These are phyloP conservation scores for Cladosporium oxysporum DNA, from an alignment of 2,329 filamentous ascomycete species.

Conservation along the genomic window DNA sequence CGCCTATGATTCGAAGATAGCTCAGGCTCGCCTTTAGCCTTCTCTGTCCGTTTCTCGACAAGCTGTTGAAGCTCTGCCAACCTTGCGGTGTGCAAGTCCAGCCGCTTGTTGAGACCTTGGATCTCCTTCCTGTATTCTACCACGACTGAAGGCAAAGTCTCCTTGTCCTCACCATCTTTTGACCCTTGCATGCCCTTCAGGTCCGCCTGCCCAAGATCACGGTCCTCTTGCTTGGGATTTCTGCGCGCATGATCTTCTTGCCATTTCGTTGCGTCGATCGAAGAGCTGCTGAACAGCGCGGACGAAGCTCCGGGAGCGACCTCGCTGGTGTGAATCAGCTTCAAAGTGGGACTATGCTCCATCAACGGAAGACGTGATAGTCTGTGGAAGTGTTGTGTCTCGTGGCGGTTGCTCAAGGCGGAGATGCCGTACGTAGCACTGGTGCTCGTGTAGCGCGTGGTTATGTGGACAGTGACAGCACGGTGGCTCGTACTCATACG, in stretches of 20 bases:
- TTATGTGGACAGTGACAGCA: neutral
- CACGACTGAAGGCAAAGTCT: neutral
- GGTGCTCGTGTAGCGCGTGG: conserved; percentile 4
- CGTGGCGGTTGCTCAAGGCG: conserved; percentile 34
- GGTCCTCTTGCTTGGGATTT: neutral
- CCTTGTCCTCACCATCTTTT: neutral
- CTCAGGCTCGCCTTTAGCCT: neutral
- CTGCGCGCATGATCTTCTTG: neutral
- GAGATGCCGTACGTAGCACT: conserved; percentile 34
- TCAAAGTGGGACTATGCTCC: conserved; percentile 35
- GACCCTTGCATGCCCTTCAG: neutral
- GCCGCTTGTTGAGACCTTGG: neutral
- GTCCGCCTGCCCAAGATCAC: neutral
- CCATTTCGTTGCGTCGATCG: neutral
- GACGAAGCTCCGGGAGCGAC: conserved; percentile 20
- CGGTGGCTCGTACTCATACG: neutral
- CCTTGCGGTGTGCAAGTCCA: neutral
- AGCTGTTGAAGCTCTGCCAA: neutral
- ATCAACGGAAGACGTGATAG: conserved; percentile 31
- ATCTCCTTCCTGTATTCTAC: neutral
- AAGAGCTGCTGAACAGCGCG: neutral
- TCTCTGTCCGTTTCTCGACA: neutral
- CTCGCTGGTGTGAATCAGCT: conserved; percentile 36
- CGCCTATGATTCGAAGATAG: no score
- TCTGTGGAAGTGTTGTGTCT: conserved; percentile 38